These are phyloP conservation scores for Adenanthera pavonina DNA, from an alignment of 306 rosid genomes.

Conservation along the genomic window DNA sequence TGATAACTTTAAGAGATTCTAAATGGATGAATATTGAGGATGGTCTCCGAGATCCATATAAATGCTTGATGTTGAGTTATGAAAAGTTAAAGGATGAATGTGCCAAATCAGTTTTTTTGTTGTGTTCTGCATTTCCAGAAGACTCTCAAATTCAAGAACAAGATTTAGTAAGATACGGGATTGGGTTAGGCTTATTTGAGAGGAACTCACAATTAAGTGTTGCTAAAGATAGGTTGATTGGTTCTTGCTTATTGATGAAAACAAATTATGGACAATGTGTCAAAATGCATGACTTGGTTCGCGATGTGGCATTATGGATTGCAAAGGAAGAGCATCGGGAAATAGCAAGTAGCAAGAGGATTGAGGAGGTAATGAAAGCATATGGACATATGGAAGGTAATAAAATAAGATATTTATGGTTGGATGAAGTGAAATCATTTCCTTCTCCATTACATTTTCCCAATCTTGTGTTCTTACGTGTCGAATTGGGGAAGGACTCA, in stretches of 20 bases:
- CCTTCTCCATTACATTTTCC: no score
- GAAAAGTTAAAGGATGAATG: background rate
- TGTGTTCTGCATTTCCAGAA: constrained; percentile 16
- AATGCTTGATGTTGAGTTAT: background rate
- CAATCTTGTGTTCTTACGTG: no score
- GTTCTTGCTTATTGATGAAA: background rate
- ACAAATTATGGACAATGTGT: background rate
- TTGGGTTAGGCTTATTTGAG: background rate
- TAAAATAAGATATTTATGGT: no score
- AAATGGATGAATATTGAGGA: no score
- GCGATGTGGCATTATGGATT: background rate
- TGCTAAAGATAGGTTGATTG: background rate
- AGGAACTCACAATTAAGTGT: background rate
- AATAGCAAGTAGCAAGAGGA: no score
- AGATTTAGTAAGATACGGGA: background rate
- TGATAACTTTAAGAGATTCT: background rate
- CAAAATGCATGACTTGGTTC: background rate
- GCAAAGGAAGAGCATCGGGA: background rate
- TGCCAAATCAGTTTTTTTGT: background rate
- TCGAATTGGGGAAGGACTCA: no score
- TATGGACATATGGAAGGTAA: no score
- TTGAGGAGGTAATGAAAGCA: no score
- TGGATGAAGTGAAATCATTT: no score
- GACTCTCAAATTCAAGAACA: background rate
- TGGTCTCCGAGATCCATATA: no score